These are phyloP conservation scores for Oemleria cerasiformis DNA, from an alignment of 306 rosid species.

Conservation along the genomic window DNA sequence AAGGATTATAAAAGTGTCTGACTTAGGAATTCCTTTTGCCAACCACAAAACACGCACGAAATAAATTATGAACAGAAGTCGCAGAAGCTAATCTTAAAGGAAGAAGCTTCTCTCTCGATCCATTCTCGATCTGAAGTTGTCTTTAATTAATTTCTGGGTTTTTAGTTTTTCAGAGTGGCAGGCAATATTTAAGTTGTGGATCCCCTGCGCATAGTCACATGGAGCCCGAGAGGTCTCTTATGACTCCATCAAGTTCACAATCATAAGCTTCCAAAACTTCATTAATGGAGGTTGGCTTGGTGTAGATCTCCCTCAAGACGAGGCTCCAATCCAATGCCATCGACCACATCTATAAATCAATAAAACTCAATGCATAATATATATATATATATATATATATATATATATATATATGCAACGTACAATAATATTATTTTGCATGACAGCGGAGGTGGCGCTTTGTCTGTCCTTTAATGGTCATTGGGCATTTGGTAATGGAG, in stretches of 20 bases:
- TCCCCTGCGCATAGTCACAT: slow-evolving; percentile 17
- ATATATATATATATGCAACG: background rate
- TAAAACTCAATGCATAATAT: background rate
- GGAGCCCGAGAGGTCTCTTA: background rate
- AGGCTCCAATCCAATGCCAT: too few relatives aligned
- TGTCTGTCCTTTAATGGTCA: background rate
- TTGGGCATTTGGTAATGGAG: background rate
- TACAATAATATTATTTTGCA: background rate
- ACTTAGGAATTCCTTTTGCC: background rate
- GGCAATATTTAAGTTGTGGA: background rate
- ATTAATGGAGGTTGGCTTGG: slow-evolving; percentile 8
- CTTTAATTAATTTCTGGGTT: background rate
- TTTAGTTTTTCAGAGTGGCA: background rate
- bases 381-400: too few relatives aligned
- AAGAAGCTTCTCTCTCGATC: background rate
- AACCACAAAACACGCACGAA: background rate
- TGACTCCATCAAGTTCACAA: background rate
- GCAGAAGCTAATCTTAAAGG: background rate
- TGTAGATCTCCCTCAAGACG: background rate
- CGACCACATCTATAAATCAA: too few relatives aligned
- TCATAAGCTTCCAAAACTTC: slow-evolving; percentile 20
- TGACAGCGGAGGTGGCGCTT: background rate
- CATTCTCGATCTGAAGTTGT: background rate
- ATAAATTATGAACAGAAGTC: background rate
- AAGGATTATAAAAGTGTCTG: background rate